Percentiles rank a stretch among this genome's conserved stretches.
These are phyloP conservation scores for Volvariella volvacea DNA, from an alignment of 1,284 basidiomycete species.

Conservation along the genomic window DNA sequence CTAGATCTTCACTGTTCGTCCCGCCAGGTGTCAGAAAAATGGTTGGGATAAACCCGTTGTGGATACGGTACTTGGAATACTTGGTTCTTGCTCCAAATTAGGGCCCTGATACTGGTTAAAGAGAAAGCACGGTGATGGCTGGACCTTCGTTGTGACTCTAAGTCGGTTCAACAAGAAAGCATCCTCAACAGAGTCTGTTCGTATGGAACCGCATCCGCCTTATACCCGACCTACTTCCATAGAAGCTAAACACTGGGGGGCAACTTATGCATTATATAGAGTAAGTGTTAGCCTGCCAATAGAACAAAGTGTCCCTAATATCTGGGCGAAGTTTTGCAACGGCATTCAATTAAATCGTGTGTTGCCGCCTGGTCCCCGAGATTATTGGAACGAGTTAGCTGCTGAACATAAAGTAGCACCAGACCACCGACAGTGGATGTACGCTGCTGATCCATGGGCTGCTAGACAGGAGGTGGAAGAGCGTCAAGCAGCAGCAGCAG, in stretches of 20 bases:
- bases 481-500: constrained; percentile 50
- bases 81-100: constrained; percentile 13
- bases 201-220: constrained; percentile 66
- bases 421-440: constrained; percentile 80
- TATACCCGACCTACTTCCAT: constrained; percentile 54
- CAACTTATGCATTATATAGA: constrained; percentile 82
- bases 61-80: constrained; percentile 47
- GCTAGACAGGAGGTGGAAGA: constrained; percentile 63
- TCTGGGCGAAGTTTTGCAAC: constrained; percentile 63
- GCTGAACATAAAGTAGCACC: constrained; percentile 63
- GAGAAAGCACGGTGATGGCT: constrained; percentile 42
- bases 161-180: constrained; percentile 64
- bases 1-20: not conserved
- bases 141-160: constrained; percentile 60
- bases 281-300: constrained; percentile 39
- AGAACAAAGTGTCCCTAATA: constrained; percentile 13
- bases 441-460: constrained; percentile 77
- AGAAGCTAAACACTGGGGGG: constrained; percentile 84
- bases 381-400: constrained; percentile 79
- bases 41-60: constrained; percentile 80
- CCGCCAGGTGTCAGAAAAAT: constrained; percentile 70
- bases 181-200: constrained; percentile 62
- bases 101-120: constrained; percentile 6
- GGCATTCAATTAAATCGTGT: constrained; percentile 70
- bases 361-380: constrained; percentile 75